These are phyloP conservation scores for Boletus sensibilis DNA, from an alignment of 768 basidiomycete genomes.

Conservation along the genomic window DNA sequence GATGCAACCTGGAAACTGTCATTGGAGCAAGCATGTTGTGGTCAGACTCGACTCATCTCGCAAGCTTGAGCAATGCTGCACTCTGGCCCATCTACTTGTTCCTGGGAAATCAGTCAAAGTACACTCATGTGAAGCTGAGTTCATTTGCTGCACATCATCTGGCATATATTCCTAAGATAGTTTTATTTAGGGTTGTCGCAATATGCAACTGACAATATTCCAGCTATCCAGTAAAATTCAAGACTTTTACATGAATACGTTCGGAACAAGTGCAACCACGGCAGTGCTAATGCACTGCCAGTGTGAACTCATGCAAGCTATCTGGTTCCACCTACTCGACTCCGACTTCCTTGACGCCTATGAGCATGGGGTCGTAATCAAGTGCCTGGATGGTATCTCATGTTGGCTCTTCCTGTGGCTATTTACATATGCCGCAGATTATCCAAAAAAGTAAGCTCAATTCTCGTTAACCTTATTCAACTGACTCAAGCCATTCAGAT, in stretches of 20 bases:
- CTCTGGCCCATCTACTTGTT: conserved; percentile 20
- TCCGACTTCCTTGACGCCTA: too few species aligned
- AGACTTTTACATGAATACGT: not conserved
- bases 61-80: conserved; percentile 15
- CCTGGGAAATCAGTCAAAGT: conserved; percentile 4
- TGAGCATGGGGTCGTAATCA: too few species aligned
- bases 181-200: not conserved
- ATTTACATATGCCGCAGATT: too few species aligned
- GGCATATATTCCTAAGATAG: not conserved
- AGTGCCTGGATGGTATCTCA: too few species aligned
- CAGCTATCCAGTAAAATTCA: not conserved
- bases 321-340: too few species aligned
- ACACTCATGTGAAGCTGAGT: not conserved
- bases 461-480: too few species aligned
- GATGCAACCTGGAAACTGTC: not conserved
- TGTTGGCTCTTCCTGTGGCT: too few species aligned
- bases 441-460: too few species aligned
- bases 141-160: not conserved
- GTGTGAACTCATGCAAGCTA: too few species aligned
- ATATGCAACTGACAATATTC: not conserved
- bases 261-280: not conserved
- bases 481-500: too few species aligned
- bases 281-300: conserved; percentile 12
- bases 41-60: conserved; percentile 24
- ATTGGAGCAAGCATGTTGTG: conserved; percentile 26